These are phyloP conservation scores for Phytophthora pini DNA, from an alignment of 352 stramenopile genomes.

Conservation along the genomic window DNA sequence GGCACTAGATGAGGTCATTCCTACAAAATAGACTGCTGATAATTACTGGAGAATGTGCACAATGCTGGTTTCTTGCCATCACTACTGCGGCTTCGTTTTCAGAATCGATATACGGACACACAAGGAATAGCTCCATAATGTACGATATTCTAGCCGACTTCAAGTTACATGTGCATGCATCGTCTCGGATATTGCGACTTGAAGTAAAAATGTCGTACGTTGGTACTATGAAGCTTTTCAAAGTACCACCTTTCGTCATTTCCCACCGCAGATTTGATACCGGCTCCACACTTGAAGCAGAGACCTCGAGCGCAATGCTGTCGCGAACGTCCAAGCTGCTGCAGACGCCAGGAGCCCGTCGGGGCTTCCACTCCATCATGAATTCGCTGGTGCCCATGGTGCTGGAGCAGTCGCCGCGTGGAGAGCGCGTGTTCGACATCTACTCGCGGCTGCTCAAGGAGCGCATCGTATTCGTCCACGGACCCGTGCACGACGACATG, in stretches of 20 bases:
- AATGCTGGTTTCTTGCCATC: conserved; percentile 3
- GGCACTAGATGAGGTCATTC: conserved; percentile 63
- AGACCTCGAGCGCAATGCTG: conserved; percentile 21
- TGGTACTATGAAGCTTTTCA: no score
- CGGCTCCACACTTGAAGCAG: conserved; percentile 38
- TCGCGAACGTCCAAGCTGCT: conserved; percentile 16
- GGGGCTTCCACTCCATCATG: conserved; percentile 60
- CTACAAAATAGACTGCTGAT: conserved; percentile 28
- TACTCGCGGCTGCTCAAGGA: conserved; percentile 98
- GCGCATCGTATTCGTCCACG: conserved; percentile 97
- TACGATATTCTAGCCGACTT: not conserved
- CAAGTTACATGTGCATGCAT: no score
- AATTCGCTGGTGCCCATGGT: conserved; percentile 93
- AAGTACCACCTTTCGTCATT: conserved; percentile 13
- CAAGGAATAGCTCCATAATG: not conserved
- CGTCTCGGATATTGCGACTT: no score
- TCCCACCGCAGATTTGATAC: conserved; percentile 9
- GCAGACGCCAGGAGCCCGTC: conserved; percentile 29
- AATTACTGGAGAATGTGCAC: not conserved
- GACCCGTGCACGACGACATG: conserved; percentile 92
- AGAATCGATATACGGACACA: no score
- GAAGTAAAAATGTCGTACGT: no score
- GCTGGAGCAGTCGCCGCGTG: conserved; percentile 91
- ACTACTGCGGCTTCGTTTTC: not conserved
- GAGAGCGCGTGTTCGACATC: conserved; percentile 98